These are phyloP conservation scores for Naganishia friedmannii DNA, from an alignment of 768 basidiomycete species.

Conservation along the genomic window DNA sequence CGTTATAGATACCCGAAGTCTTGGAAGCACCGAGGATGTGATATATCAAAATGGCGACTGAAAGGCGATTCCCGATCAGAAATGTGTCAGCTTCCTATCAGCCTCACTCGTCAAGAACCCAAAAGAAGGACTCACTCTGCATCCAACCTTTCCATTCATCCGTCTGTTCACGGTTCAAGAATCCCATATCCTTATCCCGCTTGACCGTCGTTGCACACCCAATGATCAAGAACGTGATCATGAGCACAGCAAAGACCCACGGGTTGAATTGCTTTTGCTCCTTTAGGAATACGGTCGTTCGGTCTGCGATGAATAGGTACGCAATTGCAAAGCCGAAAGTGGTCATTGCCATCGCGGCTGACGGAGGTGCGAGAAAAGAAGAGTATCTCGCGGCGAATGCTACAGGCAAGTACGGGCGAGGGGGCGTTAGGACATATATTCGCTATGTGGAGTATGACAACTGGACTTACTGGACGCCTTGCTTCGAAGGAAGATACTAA, in stretches of 20 bases:
- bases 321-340: slow-evolving; percentile 66
- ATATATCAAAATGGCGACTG: slow-evolving; percentile 86
- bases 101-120: slow-evolving; percentile 20
- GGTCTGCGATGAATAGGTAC: slow-evolving; percentile 74
- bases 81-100: not conserved
- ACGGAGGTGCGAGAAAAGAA: slow-evolving; percentile 38
- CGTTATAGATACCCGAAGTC: slow-evolving; percentile 88
- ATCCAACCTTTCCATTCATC: slow-evolving; percentile 99
- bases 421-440: not conserved
- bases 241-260: slow-evolving; percentile 64
- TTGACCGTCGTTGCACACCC: slow-evolving; percentile 68
- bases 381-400: slow-evolving; percentile 26
- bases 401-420: not conserved
- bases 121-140: slow-evolving; percentile 65
- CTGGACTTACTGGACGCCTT: slow-evolving; percentile 21
- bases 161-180: slow-evolving; percentile 86
- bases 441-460: not conserved
- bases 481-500: slow-evolving; percentile 39
- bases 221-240: slow-evolving; percentile 57
- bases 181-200: slow-evolving; percentile 77
- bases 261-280: slow-evolving; percentile 80
- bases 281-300: slow-evolving; percentile 82
- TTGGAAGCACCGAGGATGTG: slow-evolving; percentile 88
- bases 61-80: not conserved
- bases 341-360: slow-evolving; percentile 56